Conservation (phyloP, 2,329 filamentous ascomycete genomes). For the Cytospora paraplurivora region DNA sequence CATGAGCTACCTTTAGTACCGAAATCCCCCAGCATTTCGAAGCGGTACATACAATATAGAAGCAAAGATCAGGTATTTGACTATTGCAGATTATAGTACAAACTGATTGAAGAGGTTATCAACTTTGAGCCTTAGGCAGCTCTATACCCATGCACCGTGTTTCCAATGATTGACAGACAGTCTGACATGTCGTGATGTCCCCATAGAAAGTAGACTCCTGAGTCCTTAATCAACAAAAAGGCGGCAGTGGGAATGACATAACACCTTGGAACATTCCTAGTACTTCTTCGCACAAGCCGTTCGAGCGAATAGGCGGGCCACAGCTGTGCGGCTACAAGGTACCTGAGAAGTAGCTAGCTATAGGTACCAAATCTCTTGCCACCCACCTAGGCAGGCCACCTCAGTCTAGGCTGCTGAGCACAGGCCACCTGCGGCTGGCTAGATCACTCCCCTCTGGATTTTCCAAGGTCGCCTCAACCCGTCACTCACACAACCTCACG, state of each 20-base stretch:
- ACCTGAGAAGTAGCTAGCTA: neutral
- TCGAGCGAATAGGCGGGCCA: neutral
- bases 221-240: neutral
- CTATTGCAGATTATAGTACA: no score
- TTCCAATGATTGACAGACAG: no score
- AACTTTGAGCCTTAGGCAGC: no score
- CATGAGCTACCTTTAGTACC: no score
- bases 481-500: slow-evolving; percentile 40
- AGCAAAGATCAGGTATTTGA: no score
- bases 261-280: neutral
- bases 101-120: no score
- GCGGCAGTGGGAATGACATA: neutral
- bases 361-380: slow-evolving; percentile 5
- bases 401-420: slow-evolving; percentile 7
- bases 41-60: no score
- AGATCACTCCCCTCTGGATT: slow-evolving; percentile 28
- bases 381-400: neutral
- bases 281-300: neutral
- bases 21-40: no score
- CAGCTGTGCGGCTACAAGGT: neutral
- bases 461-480: slow-evolving; percentile 31
- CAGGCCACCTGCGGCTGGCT: slow-evolving; percentile 11
- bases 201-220: neutral
- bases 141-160: no score
- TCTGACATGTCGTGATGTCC: neutral